Evolutionary conservation across 208 protist genomes (phyloP), one percentile per base, ranked within the genome.

Genomic region (Herpetomonas samuelpessoai): DNA sequence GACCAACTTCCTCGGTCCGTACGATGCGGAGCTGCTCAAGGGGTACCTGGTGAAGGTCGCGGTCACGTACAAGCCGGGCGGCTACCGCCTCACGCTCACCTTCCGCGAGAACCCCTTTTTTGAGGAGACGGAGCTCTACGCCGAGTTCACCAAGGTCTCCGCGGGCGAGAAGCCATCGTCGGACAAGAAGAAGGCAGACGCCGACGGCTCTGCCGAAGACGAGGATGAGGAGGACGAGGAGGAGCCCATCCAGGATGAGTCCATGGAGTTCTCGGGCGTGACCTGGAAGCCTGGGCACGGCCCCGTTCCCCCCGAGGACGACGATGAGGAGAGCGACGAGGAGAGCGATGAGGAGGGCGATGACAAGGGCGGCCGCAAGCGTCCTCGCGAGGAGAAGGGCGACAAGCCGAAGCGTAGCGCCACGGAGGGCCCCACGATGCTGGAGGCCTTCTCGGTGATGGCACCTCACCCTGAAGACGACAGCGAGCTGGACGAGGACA

Each of bases 381-480:
- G 27, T 28, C 53, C 31, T 51, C 62, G 62, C 27, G 49, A 39
- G 28, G 45, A 24, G 56, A 55, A 26, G 16, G 41, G 26, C 19
- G 21, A 30, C 12, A 54, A 44, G 26, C 29, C 55, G 18, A 10
- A 22, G 45, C 18, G 24, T 18, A 44, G 74, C 53, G 47, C 56
- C 64, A 64, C 56, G 48, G 71, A 63, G 19, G 86, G 86, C 27
- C 82, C 80, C 31, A 87, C 74, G 41, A 65, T 93, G 61, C 67
- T 93, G n/a, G 83, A 90, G 50, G 80, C 84, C 10, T 93, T 93
- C 65, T 73, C 62, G 45, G 53, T 73, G 29, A 93, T 93, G 82
- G 77, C 71, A 9, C 79, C 74, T 0, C 77, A 85, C 65, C 86
- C 86, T 0, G 72, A 77, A 21, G 77, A 85, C 0, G 83, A 93